A percentile compares a stretch with the other conserved stretches of the same genome.
These are phyloP conservation scores for Ganoderma lucidum DNA, from an alignment of 1,284 basidiomycete genomes.

Conservation along the genomic window DNA sequence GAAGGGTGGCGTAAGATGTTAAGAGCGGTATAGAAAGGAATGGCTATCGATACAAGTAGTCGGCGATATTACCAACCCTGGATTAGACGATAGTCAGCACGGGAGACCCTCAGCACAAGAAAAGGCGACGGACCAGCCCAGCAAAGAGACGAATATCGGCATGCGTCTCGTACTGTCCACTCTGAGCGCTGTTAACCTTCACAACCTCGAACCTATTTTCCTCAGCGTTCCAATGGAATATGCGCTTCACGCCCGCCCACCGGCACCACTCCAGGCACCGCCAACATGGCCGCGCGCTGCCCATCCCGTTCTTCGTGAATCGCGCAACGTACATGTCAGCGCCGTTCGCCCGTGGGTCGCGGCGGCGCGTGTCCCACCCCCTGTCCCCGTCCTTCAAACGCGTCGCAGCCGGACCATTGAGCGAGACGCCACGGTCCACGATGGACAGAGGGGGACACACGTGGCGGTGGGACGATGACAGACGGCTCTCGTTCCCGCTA, in stretches of 20 bases:
- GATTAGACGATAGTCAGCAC: conserved; percentile 16
- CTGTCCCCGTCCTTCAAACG: conserved; percentile 35
- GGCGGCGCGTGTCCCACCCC: conserved; percentile 47
- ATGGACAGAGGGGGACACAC: neutral
- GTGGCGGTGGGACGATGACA: conserved; percentile 8
- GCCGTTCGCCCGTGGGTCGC: conserved; percentile 56
- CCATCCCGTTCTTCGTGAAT: conserved; percentile 56
- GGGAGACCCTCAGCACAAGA: neutral
- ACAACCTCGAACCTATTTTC: conserved; percentile 56
- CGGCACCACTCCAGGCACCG: conserved; percentile 62
- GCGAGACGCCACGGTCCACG: neutral
- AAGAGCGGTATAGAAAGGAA: neutral
- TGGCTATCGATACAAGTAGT: conserved; percentile 15
- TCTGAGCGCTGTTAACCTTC: conserved; percentile 55
- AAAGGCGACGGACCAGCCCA: conserved; percentile 45
- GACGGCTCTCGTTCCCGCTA: conserved; percentile 24
- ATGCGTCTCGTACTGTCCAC: conserved; percentile 54
- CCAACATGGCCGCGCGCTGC: conserved; percentile 60
- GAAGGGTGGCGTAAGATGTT: too few species aligned
- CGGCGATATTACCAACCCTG: conserved; percentile 34
- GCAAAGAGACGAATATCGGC: conserved; percentile 54
- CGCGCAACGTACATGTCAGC: conserved; percentile 65
- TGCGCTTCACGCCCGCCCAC: conserved; percentile 65
- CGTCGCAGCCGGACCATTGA: conserved; percentile 12
- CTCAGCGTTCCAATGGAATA: conserved; percentile 60